Conservation (phyloP, 768 basidiomycete genomes). For the Termitomyces eurrhizus region DNA sequence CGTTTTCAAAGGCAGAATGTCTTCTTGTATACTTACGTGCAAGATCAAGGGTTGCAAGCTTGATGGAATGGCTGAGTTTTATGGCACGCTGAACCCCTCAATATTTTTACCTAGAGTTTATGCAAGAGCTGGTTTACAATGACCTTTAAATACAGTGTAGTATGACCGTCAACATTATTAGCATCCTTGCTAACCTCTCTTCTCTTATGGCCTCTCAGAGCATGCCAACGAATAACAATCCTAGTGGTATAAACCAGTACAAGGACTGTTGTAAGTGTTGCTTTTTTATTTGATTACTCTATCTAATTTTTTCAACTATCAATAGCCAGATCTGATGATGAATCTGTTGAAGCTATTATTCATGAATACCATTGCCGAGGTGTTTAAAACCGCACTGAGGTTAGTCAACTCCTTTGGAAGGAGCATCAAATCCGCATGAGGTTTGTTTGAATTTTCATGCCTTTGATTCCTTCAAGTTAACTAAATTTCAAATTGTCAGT, state of each 20-base stretch:
- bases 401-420: not conserved
- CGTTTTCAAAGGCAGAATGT: too few species aligned
- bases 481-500: not conserved
- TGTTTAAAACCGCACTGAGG: not conserved
- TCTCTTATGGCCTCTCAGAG: not conserved
- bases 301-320: not conserved
- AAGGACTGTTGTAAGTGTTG: not conserved
- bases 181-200: not conserved
- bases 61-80: too few species aligned
- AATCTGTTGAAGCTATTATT: not conserved
- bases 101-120: not conserved
- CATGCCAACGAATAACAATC: not conserved
- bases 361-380: not conserved
- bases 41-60: too few species aligned
- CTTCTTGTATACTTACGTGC: too few species aligned
- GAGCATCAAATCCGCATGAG: not conserved
- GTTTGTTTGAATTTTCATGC: not conserved
- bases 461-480: not conserved
- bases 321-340: not conserved
- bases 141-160: not conserved
- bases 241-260: not conserved
- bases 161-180: not conserved
- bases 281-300: not conserved
- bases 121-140: not conserved
- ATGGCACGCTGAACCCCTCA: too few species aligned